Base-by-base conservation (phyloP, 2,329 filamentous ascomycete species). In the Colletotrichum costaricense region DNA sequence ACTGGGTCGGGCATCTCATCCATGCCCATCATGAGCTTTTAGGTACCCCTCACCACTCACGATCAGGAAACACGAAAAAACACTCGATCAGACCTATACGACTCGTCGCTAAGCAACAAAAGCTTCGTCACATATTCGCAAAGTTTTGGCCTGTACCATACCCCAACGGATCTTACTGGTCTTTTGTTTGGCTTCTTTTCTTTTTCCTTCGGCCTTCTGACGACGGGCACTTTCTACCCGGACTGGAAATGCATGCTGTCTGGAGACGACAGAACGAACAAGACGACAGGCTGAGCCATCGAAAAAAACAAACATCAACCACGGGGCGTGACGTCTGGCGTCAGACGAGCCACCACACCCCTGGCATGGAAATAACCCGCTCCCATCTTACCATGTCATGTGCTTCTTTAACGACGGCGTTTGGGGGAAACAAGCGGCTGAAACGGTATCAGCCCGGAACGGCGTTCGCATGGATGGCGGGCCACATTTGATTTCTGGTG, bases 91-190 rank as follows among this genome's bases (percentile, higher is more conserved):
- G 63, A 72, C 63, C 57, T 57, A 33, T 57, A 42, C 63, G 42
- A 64, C 69, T 59, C 63, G 63, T 73, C 58, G 63, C 63, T 57
- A 70, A 63, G 46, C 71, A 64, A 56, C 64, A 46, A 64, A 74
- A 70, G 66, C 67, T 71, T 66, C 57, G 63, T 74, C 70, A 67
- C 63, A 75, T 75, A 64, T 74, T 73, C 71, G 67, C 66, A 71
- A 70, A 73, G 46, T 73, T 54, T 74, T 55, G 73, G 59, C 73
- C 71, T 74, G 66, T 67, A 75, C 67, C 73, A 75, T 70, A 74
- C 72, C 72, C 58, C 22, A 38, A 60, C 68, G 67, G 71, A 71
- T 73, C 67, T 73, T 68, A 59, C 42, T 63, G 68, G 68, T 68
- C 69, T 74, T 73, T 63, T 74, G 72, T 73, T 73, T 72, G 69